A percentile compares a stretch with the other conserved stretches of the same genome.
Evolutionary conservation across 352 stramenopile genomes (phyloP).

Genomic region (Elongisporangium anandrum): DNA sequence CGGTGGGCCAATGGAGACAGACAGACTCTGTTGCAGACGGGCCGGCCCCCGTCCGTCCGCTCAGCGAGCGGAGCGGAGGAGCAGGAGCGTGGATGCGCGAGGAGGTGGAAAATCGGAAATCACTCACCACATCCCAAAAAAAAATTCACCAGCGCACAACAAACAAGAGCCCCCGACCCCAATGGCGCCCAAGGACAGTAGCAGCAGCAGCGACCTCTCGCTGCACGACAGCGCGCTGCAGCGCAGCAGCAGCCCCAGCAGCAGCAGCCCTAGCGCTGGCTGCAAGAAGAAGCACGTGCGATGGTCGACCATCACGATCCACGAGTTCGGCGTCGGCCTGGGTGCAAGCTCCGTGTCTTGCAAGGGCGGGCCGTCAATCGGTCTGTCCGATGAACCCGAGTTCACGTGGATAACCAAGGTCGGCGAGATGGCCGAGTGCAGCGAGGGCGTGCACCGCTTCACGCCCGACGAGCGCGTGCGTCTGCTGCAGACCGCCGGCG

Average conservation of each 20-base stretch:
- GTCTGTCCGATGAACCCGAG: slow-evolving; percentile 39
- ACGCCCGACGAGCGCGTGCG: slow-evolving; percentile 42
- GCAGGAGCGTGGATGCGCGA: slow-evolving; percentile 2
- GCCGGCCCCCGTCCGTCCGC: slow-evolving; percentile 13
- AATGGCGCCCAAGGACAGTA: neutral
- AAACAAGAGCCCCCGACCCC: neutral
- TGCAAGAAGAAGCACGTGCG: slow-evolving; percentile 38
- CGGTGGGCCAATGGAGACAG: no score
- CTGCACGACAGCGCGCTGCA: slow-evolving; percentile 1
- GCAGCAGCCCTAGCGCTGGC: neutral
- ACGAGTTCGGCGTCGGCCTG: slow-evolving; percentile 56
- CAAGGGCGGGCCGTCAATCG: slow-evolving; percentile 48
- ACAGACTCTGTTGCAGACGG: slow-evolving; percentile 6
- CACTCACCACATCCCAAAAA: slow-evolving; percentile 20
- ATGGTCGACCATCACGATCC: slow-evolving; percentile 50
- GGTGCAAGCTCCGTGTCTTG: slow-evolving; percentile 44
- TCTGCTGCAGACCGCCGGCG: slow-evolving; percentile 38
- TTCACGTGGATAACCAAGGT: slow-evolving; percentile 65
- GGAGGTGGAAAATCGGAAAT: neutral
- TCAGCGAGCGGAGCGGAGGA: slow-evolving; percentile 6
- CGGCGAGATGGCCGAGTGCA: slow-evolving; percentile 54
- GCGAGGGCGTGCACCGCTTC: slow-evolving; percentile 56
- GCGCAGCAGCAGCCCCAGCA: neutral
- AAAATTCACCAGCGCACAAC: slow-evolving; percentile 10
- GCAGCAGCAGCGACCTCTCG: neutral